Evolutionary conservation across 2,329 filamentous ascomycete genomes (phyloP).

Genomic region (Aschersonia sp.): DNA sequence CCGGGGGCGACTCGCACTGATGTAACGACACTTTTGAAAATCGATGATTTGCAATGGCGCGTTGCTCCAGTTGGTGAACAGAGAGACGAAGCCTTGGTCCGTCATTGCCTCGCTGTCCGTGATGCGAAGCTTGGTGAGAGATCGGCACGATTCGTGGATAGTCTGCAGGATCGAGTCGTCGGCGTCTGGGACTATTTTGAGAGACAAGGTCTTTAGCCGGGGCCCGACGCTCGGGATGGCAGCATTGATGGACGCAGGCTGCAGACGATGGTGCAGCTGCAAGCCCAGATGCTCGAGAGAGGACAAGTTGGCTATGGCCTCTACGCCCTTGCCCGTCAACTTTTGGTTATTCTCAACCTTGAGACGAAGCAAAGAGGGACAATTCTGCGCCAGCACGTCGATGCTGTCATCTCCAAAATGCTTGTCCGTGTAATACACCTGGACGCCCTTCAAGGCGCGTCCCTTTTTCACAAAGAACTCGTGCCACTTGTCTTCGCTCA

Average conservation of each 20-base stretch:
- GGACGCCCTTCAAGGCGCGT: conserved; percentile 47
- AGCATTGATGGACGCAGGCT: conserved; percentile 41
- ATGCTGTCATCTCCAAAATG: conserved; percentile 64
- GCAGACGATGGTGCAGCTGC: conserved; percentile 43
- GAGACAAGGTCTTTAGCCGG: conserved; percentile 61
- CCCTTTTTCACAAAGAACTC: conserved; percentile 55
- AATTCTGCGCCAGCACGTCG: conserved; percentile 43
- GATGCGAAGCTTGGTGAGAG: conserved; percentile 65
- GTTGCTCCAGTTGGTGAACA: conserved; percentile 70
- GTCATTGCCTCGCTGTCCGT: conserved; percentile 63
- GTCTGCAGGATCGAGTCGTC: conserved; percentile 56
- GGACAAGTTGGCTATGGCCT: conserved; percentile 45
- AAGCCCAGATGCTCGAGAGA: conserved; percentile 64
- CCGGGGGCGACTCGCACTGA: conserved; percentile 57
- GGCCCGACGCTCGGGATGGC: conserved; percentile 49
- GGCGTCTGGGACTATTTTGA: conserved; percentile 51
- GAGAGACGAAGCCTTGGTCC: conserved; percentile 54
- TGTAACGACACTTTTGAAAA: conserved; percentile 60
- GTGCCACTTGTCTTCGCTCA: conserved; percentile 64
- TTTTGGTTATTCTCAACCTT: conserved; percentile 74
- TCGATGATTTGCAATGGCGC: conserved; percentile 56
- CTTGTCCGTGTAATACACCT: conserved; percentile 72
- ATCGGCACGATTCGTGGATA: conserved; percentile 55
- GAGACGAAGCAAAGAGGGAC: conserved; percentile 55
- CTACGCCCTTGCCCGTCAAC: conserved; percentile 50